phyloP scores from a whole-genome alignment of 306 rosid species.

The Dryas octopetala region DNA sequence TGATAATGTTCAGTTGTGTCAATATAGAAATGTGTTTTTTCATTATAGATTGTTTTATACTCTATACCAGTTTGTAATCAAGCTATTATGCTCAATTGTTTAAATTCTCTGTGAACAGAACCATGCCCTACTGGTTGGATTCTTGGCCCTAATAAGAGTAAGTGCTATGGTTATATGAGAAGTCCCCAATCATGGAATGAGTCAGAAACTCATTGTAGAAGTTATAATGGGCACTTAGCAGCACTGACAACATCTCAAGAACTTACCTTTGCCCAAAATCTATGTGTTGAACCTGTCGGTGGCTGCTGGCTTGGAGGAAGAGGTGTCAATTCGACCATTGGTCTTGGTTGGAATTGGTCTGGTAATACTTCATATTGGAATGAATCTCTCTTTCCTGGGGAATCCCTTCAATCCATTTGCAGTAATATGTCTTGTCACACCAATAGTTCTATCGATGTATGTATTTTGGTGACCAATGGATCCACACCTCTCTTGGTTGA shows the following conservation, averaged over 20 bases:
- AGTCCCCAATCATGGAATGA: slow-evolving; percentile 69
- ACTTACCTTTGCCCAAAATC: slow-evolving; percentile 49
- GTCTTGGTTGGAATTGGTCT: slow-evolving; percentile 76
- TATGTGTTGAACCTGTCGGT: slow-evolving; percentile 43
- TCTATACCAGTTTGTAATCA: slow-evolving; percentile 10
- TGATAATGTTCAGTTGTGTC: neutral
- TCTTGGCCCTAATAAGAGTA: slow-evolving; percentile 50
- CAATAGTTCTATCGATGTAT: slow-evolving; percentile 41
- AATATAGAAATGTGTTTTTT: neutral
- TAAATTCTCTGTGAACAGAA: slow-evolving; percentile 42
- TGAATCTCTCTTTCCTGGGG: slow-evolving; percentile 42
- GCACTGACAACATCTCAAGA: slow-evolving; percentile 58
- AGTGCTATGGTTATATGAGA: slow-evolving; percentile 56
- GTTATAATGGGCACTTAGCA: slow-evolving; percentile 70
- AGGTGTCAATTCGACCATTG: slow-evolving; percentile 44
- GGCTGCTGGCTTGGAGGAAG: slow-evolving; percentile 95
- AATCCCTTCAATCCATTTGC: slow-evolving; percentile 44
- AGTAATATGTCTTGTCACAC: slow-evolving; percentile 43
- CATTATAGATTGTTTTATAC: neutral
- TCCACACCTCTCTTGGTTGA: slow-evolving; percentile 46
- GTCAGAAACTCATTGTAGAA: slow-evolving; percentile 64
- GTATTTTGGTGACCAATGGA: slow-evolving; percentile 54
- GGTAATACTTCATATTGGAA: slow-evolving; percentile 71
- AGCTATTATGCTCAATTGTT: slow-evolving; percentile 19
- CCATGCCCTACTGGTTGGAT: slow-evolving; percentile 75